Base-by-base conservation (phyloP, 2,329 filamentous ascomycete genomes). In the Epichloe hybrida region DNA sequence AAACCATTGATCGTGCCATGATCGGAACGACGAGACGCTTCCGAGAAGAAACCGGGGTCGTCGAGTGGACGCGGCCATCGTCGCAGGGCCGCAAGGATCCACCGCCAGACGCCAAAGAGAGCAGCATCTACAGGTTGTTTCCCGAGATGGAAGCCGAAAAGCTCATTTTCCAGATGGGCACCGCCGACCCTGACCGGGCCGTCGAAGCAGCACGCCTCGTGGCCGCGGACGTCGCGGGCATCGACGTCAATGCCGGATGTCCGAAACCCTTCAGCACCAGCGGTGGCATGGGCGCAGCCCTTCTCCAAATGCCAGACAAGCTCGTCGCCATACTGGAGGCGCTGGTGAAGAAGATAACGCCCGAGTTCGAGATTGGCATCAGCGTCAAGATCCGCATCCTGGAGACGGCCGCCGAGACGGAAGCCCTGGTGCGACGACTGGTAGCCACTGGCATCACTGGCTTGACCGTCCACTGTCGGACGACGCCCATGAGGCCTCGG, bases 181-280 rank as follows among this genome's bases (percentile, higher is more conserved):
- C 91, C 0, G 81, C 89, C 9, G 83, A 86, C 53, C 88, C 93
- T 0, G 82, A 84, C 12, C 77, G 83, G 34, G 93, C 93, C 1
- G 90, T 97, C 0, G 72, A 86, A 64, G 90, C 91, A 1, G 89
- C 91, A 2, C 82, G 82, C 49, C 70, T 96, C 15, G 84, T 98
- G 20, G 93, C 90, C 0, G 77, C 72, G 12, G 88, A 97, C 67
- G 93, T 98, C 3, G 83, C 84, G 0, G 93, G 93, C 53, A 96
- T 98, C 59, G 93, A 97, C 65, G 85, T 98, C 55, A 98, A 98
- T 66, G 89, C 93, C 0, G 93, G 93, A n/a, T 98, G 93, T 64
- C 93, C 93, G 0, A 98, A 98, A 68, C 87, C 91, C 0, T 98
- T 98, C 68, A 95, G 87, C 62, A 95, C 91, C 2, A 79, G 79